Conservation (phyloP, 495 filamentous ascomycete genomes). For the Paragyromitra xinjiangensis region DNA sequence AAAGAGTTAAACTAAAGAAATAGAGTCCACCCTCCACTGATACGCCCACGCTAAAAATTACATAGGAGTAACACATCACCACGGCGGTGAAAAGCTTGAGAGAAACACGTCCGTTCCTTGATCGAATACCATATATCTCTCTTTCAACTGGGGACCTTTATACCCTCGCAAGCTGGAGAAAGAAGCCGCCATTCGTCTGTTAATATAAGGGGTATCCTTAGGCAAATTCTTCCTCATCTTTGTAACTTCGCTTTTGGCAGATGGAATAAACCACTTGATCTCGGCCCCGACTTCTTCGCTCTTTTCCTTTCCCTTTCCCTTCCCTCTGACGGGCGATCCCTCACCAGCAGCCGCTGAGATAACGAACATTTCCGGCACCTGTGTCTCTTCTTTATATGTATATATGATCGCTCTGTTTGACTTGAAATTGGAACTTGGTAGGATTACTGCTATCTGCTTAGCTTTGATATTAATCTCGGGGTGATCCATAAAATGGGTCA, state of each 20-base stretch:
- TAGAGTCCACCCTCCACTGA: too few relatives aligned
- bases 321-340: background rate
- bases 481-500: background rate
- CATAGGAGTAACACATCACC: background rate
- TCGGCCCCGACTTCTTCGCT: background rate
- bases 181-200: background rate
- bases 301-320: background rate
- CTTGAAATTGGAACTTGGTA: background rate
- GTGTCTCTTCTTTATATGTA: background rate
- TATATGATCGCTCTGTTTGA: background rate
- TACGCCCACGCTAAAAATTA: background rate
- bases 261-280: conserved; percentile 3
- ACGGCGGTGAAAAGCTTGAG: conserved; percentile 21
- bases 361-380: background rate
- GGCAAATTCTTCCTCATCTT: conserved; percentile 15
- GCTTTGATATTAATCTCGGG: conserved; percentile 11
- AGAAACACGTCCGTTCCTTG: conserved; percentile 3
- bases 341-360: background rate
- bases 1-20: too few relatives aligned
- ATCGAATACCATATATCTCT: conserved; percentile 25
- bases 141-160: conserved; percentile 2
- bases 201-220: background rate
- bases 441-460: conserved; percentile 1
- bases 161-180: background rate
- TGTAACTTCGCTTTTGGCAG: conserved; percentile 5